Conservation (phyloP, 495 filamentous ascomycete species). For the Staphylotrichum tortipilum region DNA sequence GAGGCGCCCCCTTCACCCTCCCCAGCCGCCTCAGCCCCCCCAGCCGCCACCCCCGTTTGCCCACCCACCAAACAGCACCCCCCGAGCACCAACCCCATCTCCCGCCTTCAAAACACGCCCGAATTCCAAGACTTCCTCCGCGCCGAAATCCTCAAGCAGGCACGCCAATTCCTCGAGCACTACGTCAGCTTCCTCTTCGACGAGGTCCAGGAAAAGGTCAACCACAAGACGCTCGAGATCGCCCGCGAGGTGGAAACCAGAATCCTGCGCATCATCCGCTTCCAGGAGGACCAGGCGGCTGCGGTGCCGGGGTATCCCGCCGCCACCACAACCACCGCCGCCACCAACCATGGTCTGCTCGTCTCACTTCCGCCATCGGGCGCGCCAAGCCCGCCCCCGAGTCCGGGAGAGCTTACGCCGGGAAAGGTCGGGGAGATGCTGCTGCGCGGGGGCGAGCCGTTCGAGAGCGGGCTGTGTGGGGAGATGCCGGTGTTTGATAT, state of each 20-base stretch:
- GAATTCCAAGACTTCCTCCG: conserved; percentile 17
- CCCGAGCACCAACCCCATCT: not conserved
- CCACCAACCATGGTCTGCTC: too few relatives aligned
- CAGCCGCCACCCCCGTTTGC: too few relatives aligned
- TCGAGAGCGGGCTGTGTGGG: not conserved
- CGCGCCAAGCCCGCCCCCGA: not conserved
- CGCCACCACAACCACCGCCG: too few relatives aligned
- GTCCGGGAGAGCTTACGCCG: too few relatives aligned
- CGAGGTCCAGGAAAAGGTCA: conserved; percentile 10
- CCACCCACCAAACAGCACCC: too few relatives aligned
- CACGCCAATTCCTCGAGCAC: conserved; percentile 13
- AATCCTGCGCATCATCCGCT: conserved; percentile 15
- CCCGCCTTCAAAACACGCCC: conserved; percentile 6
- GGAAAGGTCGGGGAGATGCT: not conserved
- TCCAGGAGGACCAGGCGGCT: conserved; percentile 9
- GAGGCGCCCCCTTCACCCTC: not conserved
- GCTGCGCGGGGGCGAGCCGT: not conserved
- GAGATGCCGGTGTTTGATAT: not conserved
- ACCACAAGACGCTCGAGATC: conserved; percentile 14
- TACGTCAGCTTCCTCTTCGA: conserved; percentile 20
- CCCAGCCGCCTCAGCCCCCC: too few relatives aligned
- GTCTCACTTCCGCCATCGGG: too few relatives aligned
- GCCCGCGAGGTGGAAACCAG: conserved; percentile 9
- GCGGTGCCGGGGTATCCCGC: not conserved
- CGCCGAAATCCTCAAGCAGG: conserved; percentile 11